Base-by-base conservation (phyloP, 2,329 filamentous ascomycete genomes). In the Microsporum canis region DNA sequence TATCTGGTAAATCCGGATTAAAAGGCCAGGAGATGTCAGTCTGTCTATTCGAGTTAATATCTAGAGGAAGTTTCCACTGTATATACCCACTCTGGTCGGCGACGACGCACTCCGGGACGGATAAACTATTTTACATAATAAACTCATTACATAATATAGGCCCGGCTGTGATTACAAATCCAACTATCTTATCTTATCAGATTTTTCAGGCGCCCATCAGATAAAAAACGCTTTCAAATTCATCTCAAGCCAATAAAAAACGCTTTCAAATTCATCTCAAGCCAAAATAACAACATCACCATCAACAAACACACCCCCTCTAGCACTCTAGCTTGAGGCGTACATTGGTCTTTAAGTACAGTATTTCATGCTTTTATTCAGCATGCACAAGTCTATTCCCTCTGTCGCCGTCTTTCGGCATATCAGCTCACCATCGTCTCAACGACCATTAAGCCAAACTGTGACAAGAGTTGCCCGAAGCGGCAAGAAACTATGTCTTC, bases 161-260 rank as follows among this genome's bases (percentile, higher is more conserved):
- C 17, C 17, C 1, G 17, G 17, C 1, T 47, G 14, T 17, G 17
- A 29, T 47, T 14, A 34, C 2, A 34, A 47, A 47, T 59, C 38
- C n/a, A 43, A 6, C 17, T 47, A 47, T 47, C 39, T 59, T 59
- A 59, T 59, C 57, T 59, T 59, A 59, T 59, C 57, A 41, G 55
- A 57, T 57, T 23, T 23, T 23, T 5, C 57, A 34, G 23, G 5
- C 39, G 31, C 7, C 39, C 34, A 59, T 59, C 57, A 29, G 57
- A 59, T 59, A 59, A 59, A 47, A 47, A 58, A 47, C 4, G 39
- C 39, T 6, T 43, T 47, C 2, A 17, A 39, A 38, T 39, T 23
- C 34, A 5, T 33, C 34, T 8, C 3, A 29, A 31, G n/a, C 23
- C n/a, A 7, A 29, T 10, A 10, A 27, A 27, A 47, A 47, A 47